phyloP scores from a whole-genome alignment of 2,329 filamentous ascomycete genomes.

The Aciculosporium take region DNA sequence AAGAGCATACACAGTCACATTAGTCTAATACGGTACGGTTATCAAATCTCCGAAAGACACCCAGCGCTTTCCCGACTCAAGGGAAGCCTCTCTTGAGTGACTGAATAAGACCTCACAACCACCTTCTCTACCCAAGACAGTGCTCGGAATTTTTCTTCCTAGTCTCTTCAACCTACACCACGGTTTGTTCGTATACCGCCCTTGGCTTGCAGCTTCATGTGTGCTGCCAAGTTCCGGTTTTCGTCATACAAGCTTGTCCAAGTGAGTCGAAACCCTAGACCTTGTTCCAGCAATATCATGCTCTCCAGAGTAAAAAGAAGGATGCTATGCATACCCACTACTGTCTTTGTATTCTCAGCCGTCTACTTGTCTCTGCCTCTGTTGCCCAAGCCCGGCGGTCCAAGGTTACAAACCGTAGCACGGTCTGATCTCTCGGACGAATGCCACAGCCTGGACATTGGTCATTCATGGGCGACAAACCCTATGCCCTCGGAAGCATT shows the following conservation, averaged over 20 bases:
- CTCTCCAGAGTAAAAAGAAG: neutral
- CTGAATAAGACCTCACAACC: conserved; percentile 21
- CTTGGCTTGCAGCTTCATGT: conserved; percentile 37
- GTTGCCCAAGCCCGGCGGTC: conserved; percentile 5
- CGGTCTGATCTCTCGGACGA: neutral
- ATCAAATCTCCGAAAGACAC: conserved; percentile 26
- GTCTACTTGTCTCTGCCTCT: neutral
- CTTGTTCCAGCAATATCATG: conserved; percentile 14
- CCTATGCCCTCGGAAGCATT: neutral
- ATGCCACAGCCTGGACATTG: neutral
- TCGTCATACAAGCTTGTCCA: conserved; percentile 44
- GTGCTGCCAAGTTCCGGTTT: conserved; percentile 41
- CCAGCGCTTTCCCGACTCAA: conserved; percentile 14
- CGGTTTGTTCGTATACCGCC: conserved; percentile 12
- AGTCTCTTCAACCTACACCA: conserved; percentile 19
- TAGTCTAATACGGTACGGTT: conserved; percentile 16
- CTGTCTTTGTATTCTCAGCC: neutral
- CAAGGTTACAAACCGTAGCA: conserved; percentile 10
- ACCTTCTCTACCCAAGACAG: conserved; percentile 24
- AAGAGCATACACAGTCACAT: conserved; percentile 17
- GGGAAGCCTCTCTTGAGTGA: conserved; percentile 16
- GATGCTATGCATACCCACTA: neutral
- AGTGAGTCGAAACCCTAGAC: conserved; percentile 32
- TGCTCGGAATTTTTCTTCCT: conserved; percentile 22
- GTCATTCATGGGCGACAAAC: neutral